These are phyloP conservation scores for Ceratocystis diversiconidia DNA, from an alignment of 2,329 filamentous ascomycete genomes.

Conservation along the genomic window DNA sequence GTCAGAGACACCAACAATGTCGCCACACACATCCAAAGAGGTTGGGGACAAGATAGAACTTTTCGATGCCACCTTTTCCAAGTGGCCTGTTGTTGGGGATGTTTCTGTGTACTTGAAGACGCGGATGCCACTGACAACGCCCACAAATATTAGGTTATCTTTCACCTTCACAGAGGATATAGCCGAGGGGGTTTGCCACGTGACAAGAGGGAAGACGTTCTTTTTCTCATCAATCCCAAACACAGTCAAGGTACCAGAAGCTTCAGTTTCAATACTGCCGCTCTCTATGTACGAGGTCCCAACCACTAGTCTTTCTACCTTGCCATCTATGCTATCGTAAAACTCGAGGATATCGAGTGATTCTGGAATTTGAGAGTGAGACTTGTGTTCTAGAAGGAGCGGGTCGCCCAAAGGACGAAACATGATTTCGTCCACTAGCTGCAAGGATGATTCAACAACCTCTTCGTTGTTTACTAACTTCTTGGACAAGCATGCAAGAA, in stretches of 20 bases:
- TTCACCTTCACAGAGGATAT: conserved; percentile 68
- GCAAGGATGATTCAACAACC: conserved; percentile 63
- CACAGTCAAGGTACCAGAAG: conserved; percentile 34
- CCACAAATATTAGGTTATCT: conserved; percentile 66
- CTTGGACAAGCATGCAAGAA: conserved; percentile 69
- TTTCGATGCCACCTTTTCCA: conserved; percentile 62
- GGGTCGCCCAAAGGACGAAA: conserved; percentile 64
- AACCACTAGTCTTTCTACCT: conserved; percentile 70
- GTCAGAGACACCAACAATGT: conserved; percentile 71
- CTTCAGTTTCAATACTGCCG: background rate
- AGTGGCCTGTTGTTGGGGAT: conserved; percentile 38
- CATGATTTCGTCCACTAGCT: conserved; percentile 77
- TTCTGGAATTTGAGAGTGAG: conserved; percentile 60
- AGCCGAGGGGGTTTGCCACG: conserved; percentile 58
- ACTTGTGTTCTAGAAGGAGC: conserved; percentile 41
- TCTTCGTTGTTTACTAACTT: conserved; percentile 59
- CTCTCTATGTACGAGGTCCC: conserved; percentile 51
- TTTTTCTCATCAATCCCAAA: conserved; percentile 68
- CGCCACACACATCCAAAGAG: conserved; percentile 59
- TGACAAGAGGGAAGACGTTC: conserved; percentile 56
- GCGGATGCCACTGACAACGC: conserved; percentile 73
- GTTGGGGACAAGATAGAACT: conserved; percentile 73
- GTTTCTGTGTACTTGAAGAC: conserved; percentile 42
- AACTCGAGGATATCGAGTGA: conserved; percentile 67
- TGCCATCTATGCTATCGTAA: conserved; percentile 39